Percentiles rank a stretch among this genome's conserved stretches.
These are phyloP conservation scores for Ambrosia artemisiifolia DNA, from an alignment of 129 eudicot species.

Conservation along the genomic window DNA sequence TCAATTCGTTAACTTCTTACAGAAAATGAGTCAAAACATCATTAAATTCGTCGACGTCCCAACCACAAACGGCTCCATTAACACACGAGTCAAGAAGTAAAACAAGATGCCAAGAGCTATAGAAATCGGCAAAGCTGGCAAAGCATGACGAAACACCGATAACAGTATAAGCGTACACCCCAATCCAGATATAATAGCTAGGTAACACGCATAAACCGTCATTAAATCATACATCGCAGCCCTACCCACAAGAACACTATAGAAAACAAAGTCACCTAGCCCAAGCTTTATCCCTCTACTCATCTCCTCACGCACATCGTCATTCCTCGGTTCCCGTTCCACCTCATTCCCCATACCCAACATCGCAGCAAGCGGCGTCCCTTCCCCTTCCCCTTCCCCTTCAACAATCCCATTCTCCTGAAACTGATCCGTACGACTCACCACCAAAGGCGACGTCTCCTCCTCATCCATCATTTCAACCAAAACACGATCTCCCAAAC, in stretches of 20 bases:
- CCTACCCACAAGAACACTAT: slow-evolving; percentile 96
- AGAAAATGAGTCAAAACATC: slow-evolving; percentile 62
- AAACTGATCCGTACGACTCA: neutral
- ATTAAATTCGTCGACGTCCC: slow-evolving; percentile 77
- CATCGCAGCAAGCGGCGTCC: slow-evolving; percentile 36
- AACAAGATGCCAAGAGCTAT: slow-evolving; percentile 79
- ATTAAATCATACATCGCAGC: slow-evolving; percentile 99
- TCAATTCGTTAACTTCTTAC: neutral
- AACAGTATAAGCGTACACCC: slow-evolving; percentile 91
- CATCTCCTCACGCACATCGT: slow-evolving; percentile 18
- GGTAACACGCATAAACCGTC: slow-evolving; percentile 99
- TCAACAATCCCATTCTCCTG: slow-evolving; percentile 25
- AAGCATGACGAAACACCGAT: slow-evolving; percentile 86
- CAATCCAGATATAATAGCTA: slow-evolving; percentile 91
- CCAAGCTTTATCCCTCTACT: slow-evolving; percentile 86
- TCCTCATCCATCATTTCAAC: slow-evolving; percentile 45
- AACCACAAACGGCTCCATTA: slow-evolving; percentile 97
- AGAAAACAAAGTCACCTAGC: slow-evolving; percentile 92
- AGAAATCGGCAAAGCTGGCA: slow-evolving; percentile 98
- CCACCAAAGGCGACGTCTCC: slow-evolving; percentile 69
- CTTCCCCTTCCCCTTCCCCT: slow-evolving; percentile 38
- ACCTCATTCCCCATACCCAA: slow-evolving; percentile 30
- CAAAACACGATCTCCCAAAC: slow-evolving; percentile 17
- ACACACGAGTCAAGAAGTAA: slow-evolving; percentile 82
- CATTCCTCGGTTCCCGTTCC: slow-evolving; percentile 19